phyloP scores from a whole-genome alignment of 805 yeast genomes.

The Metschnikowia anglica region DNA sequence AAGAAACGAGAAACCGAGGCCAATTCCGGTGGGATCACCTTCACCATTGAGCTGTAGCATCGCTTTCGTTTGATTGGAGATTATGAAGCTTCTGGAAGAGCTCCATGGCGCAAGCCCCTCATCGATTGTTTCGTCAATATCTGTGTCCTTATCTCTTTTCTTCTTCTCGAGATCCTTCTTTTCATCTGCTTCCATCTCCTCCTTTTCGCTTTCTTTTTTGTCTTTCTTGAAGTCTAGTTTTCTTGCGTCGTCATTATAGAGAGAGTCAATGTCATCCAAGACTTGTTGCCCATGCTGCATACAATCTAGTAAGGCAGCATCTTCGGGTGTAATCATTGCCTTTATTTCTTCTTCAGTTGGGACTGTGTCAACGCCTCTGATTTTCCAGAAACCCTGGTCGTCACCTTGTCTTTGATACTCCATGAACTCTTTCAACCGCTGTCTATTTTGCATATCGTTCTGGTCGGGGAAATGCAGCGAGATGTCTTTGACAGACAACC shows the following conservation, averaged over 20 bases:
- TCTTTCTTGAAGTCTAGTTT: slow-evolving; percentile 27
- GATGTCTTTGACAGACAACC: slow-evolving; percentile 83
- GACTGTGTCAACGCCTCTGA: slow-evolving; percentile 57
- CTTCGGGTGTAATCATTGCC: slow-evolving; percentile 90
- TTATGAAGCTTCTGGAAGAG: slow-evolving; percentile 83
- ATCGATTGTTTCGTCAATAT: slow-evolving; percentile 58
- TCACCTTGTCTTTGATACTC: slow-evolving; percentile 92
- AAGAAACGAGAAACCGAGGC: slow-evolving; percentile 83
- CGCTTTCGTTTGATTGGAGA: slow-evolving; percentile 94
- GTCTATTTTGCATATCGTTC: slow-evolving; percentile 95
- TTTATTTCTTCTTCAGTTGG: slow-evolving; percentile 76
- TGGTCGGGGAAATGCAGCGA: slow-evolving; percentile 94
- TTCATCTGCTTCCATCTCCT: slow-evolving; percentile 24
- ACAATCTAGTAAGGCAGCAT: slow-evolving; percentile 77
- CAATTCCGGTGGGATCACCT: slow-evolving; percentile 92
- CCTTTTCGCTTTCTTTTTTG: slow-evolving; percentile 40
- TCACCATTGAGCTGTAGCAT: slow-evolving; percentile 93
- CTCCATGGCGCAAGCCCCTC: slow-evolving; percentile 95
- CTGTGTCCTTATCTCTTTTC: slow-evolving; percentile 29
- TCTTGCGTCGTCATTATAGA: slow-evolving; percentile 37
- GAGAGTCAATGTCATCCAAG: slow-evolving; percentile 74
- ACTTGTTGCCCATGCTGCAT: slow-evolving; percentile 93
- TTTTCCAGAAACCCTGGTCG: slow-evolving; percentile 94
- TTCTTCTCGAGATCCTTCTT: slow-evolving; percentile 25
- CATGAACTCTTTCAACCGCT: slow-evolving; percentile 94